Evolutionary conservation across 2,329 filamentous ascomycete genomes (phyloP).

Genomic region (Cytospora chrysosperma): DNA sequence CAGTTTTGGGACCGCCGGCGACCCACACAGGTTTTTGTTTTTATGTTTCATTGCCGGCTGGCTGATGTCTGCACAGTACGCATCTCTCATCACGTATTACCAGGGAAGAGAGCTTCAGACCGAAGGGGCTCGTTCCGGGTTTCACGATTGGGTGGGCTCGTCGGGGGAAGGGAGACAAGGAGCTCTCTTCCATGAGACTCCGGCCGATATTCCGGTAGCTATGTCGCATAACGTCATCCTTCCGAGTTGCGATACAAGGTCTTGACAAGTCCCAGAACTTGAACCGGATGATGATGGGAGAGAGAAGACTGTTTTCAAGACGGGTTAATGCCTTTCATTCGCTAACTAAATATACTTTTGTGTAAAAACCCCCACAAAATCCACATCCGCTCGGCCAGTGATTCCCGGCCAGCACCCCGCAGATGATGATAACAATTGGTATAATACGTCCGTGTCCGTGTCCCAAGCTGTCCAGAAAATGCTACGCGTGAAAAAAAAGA

Average conservation of each 20-base stretch:
- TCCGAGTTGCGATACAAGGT: not conserved
- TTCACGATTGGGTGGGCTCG: not conserved
- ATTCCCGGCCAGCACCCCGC: not conserved
- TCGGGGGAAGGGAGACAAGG: not conserved
- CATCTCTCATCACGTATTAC: too few relatives aligned
- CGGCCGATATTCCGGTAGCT: not conserved
- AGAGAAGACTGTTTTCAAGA: not conserved
- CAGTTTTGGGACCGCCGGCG: too few relatives aligned
- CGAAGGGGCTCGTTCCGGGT: not conserved
- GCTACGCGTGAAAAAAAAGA: not conserved
- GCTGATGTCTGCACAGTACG: too few relatives aligned
- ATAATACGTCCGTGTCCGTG: constrained; percentile 17
- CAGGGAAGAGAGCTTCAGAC: not conserved
- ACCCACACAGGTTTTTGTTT: too few relatives aligned
- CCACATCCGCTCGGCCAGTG: not conserved
- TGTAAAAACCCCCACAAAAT: not conserved
- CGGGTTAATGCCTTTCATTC: not conserved
- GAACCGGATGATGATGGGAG: not conserved
- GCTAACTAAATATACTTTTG: not conserved
- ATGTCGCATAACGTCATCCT: not conserved
- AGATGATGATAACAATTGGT: constrained; percentile 19
- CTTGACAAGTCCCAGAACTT: not conserved
- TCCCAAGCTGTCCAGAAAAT: constrained; percentile 21
- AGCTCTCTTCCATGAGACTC: not conserved
- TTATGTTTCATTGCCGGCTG: too few relatives aligned